Conservation (phyloP, 805 yeast species). For the Lipomyces anomalus region DNA sequence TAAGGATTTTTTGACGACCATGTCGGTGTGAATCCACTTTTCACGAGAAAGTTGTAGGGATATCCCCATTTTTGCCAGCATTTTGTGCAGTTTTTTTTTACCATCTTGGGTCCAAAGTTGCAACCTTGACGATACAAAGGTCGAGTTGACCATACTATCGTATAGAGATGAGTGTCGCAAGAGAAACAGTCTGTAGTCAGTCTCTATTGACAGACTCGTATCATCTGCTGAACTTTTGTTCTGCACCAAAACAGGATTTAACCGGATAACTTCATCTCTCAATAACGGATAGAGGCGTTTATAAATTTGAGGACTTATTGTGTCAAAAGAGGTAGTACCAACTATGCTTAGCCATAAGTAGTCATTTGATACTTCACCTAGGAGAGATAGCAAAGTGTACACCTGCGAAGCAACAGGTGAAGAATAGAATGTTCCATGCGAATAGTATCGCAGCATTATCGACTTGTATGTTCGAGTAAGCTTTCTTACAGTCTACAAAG, state of each 20-base stretch:
- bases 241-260: constrained; percentile 39
- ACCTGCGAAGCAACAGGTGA: constrained; percentile 73
- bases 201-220: constrained; percentile 54
- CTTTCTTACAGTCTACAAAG: constrained; percentile 39
- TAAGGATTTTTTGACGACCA: constrained; percentile 66
- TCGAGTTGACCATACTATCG: constrained; percentile 85
- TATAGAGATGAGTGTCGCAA: constrained; percentile 91
- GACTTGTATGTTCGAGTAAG: constrained; percentile 43
- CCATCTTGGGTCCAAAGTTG: constrained; percentile 91
- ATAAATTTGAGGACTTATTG: constrained; percentile 64
- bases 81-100: constrained; percentile 71
- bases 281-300: constrained; percentile 64
- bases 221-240: constrained; percentile 25
- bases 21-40: constrained; percentile 86
- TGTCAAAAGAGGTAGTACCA: constrained; percentile 79
- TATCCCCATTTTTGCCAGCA: constrained; percentile 96
- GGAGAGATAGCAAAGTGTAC: constrained; percentile 69
- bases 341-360: constrained; percentile 82
- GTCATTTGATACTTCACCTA: constrained; percentile 70
- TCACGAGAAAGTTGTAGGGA: constrained; percentile 84
- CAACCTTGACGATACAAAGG: constrained; percentile 81
- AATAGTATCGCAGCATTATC: constrained; percentile 66
- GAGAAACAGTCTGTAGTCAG: constrained; percentile 79
- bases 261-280: constrained; percentile 75
- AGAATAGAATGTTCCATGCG: constrained; percentile 71